Percentiles rank a stretch among this genome's conserved stretches.
phyloP scores from a whole-genome alignment of 2,329 filamentous ascomycete genomes.

The Ophiostoma australiae region DNA sequence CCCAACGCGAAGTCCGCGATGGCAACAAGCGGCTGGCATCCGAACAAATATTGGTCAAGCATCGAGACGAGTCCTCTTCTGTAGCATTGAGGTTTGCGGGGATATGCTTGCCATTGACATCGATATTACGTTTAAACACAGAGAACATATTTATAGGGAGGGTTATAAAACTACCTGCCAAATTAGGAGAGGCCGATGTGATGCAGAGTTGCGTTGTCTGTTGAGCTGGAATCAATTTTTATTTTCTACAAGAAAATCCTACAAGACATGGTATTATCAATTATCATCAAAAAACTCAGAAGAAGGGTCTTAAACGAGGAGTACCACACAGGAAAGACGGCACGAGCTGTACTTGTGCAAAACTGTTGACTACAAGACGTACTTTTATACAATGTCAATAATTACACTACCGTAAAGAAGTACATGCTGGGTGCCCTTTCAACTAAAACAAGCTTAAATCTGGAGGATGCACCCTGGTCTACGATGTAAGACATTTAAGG shows the following conservation, averaged over 20 bases:
- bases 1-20: too few relatives aligned
- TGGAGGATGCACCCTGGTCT: neutral
- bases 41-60: neutral
- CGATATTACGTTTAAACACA: neutral
- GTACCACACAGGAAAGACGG: neutral
- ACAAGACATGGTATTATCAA: neutral
- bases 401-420: neutral
- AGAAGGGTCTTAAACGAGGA: neutral
- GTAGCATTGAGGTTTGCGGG: neutral
- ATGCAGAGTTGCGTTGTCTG: neutral
- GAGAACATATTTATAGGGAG: neutral
- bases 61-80: neutral
- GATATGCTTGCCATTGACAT: neutral
- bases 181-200: neutral
- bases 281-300: neutral
- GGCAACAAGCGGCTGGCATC: neutral
- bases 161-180: neutral
- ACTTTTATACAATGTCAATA: neutral
- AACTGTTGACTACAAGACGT: neutral
- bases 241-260: too few relatives aligned
- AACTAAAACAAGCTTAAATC: neutral
- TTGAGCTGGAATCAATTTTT: neutral
- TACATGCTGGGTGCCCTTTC: neutral
- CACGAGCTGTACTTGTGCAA: neutral
- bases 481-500: neutral